Percentiles rank a stretch among this genome's conserved stretches.
Evolutionary conservation across 2,329 filamentous ascomycete genomes (phyloP).

Genomic region (Diaporthe citriasiana): DNA sequence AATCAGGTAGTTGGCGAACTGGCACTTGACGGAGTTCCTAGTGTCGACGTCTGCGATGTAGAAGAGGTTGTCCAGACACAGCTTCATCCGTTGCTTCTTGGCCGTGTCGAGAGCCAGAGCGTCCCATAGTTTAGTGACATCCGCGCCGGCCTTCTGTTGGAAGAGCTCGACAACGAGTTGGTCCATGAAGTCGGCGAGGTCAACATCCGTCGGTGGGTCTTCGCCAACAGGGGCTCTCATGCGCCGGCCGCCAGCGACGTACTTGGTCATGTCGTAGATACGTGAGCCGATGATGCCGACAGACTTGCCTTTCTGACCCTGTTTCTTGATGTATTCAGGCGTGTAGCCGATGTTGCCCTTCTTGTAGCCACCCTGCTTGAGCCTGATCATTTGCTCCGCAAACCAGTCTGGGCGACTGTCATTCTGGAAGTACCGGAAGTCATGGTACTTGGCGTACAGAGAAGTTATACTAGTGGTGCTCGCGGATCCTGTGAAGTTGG

Average conservation of each 20-base stretch:
- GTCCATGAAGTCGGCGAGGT: conserved; percentile 86
- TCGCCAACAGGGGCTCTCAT: conserved; percentile 70
- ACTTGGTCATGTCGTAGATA: conserved; percentile 92
- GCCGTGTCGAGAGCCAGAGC: conserved; percentile 71
- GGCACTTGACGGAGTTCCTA: conserved; percentile 85
- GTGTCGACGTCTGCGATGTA: conserved; percentile 94
- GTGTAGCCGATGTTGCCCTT: conserved; percentile 92
- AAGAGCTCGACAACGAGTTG: conserved; percentile 81
- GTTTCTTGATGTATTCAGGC: conserved; percentile 78
- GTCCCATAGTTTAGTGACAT: conserved; percentile 88
- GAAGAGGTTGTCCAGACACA: conserved; percentile 94
- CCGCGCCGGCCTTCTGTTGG: conserved; percentile 79
- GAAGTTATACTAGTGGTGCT: conserved; percentile 77
- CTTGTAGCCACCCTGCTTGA: conserved; percentile 80
- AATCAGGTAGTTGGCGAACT: conserved; percentile 91
- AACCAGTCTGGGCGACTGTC: conserved; percentile 94
- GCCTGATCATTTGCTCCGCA: conserved; percentile 84
- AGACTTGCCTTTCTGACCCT: conserved; percentile 73
- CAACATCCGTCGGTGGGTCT: conserved; percentile 56
- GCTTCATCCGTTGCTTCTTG: conserved; percentile 77
- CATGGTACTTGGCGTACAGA: conserved; percentile 85
- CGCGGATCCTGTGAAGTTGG: conserved; percentile 80
- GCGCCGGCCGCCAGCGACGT: conserved; percentile 80
- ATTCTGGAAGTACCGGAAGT: conserved; percentile 88
- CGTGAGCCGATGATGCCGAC: conserved; percentile 84